Conservation (phyloP, 2,329 filamentous ascomycete genomes). For the Sporothrix pallida region DNA sequence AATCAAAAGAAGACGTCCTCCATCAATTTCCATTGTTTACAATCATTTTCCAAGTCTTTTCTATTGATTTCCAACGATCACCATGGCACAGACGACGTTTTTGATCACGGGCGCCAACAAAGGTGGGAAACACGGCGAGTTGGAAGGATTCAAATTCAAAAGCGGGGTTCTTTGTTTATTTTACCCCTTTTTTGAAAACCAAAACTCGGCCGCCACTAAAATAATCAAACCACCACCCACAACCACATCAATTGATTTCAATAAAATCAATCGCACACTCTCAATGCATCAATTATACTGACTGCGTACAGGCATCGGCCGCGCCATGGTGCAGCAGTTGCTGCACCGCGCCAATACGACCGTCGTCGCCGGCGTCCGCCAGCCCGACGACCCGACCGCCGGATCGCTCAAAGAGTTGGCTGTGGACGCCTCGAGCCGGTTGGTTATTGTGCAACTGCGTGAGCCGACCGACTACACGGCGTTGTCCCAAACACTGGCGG, state of each 20-base stretch:
- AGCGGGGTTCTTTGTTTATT: conserved; percentile 18
- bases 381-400: conserved; percentile 34
- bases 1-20: background rate
- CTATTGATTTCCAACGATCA: background rate
- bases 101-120: conserved; percentile 44
- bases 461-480: conserved; percentile 35
- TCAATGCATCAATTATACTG: background rate
- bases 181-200: conserved; percentile 11
- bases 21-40: background rate
- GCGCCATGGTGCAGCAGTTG: conserved; percentile 32
- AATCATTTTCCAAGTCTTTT: too few species aligned
- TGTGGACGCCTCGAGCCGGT: conserved; percentile 38
- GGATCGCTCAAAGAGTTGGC: conserved; percentile 83
- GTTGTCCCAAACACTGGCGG: conserved; percentile 34
- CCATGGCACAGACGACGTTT: conserved; percentile 42
- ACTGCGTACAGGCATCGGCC: conserved; percentile 35
- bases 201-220: background rate
- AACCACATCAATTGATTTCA: background rate
- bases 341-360: conserved; percentile 39
- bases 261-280: background rate
- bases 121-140: conserved; percentile 37
- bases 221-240: background rate
- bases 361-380: conserved; percentile 42
- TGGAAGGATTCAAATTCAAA: background rate
- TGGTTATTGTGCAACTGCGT: conserved; percentile 40